Percentiles rank a stretch among this genome's conserved stretches.
These are phyloP conservation scores for Sporothrix globosa DNA, from an alignment of 2,329 filamentous ascomycete species.

Conservation along the genomic window DNA sequence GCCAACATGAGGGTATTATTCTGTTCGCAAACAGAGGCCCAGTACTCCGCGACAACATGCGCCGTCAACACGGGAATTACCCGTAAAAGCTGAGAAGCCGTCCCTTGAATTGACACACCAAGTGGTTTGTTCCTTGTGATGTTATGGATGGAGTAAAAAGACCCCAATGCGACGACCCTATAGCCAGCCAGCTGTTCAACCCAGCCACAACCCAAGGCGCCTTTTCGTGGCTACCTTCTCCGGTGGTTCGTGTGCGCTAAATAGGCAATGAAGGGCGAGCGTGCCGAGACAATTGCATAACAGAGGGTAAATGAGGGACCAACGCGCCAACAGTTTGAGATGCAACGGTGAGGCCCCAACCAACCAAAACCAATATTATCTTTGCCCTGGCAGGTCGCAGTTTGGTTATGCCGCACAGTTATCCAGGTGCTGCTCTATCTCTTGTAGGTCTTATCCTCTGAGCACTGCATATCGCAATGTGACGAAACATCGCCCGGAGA, in stretches of 20 bases:
- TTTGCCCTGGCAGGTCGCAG: background rate
- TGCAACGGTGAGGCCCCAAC: slow-evolving; percentile 3
- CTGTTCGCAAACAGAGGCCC: too few species aligned
- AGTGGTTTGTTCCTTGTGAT: background rate
- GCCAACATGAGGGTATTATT: background rate
- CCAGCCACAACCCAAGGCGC: background rate
- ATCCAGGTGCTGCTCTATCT: background rate
- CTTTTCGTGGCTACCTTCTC: background rate
- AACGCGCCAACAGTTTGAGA: background rate
- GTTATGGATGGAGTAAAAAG: background rate
- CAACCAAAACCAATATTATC: too few species aligned
- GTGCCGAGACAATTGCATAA: slow-evolving; percentile 11
- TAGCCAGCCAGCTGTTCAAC: background rate
- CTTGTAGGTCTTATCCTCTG: background rate
- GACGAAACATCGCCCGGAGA: slow-evolving; percentile 25
- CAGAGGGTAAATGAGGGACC: background rate
- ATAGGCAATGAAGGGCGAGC: background rate
- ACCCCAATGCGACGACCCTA: background rate
- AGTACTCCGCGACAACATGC: too few species aligned
- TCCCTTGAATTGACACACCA: background rate
- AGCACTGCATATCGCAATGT: slow-evolving; percentile 24
- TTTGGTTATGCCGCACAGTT: background rate
- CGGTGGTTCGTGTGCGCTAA: slow-evolving; percentile 2
- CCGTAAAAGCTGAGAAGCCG: background rate
- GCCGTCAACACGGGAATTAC: background rate